A percentile compares a stretch with the other conserved stretches of the same genome.
phyloP scores from a whole-genome alignment of 2,329 filamentous ascomycete genomes.

The Calonectria pteridis region DNA sequence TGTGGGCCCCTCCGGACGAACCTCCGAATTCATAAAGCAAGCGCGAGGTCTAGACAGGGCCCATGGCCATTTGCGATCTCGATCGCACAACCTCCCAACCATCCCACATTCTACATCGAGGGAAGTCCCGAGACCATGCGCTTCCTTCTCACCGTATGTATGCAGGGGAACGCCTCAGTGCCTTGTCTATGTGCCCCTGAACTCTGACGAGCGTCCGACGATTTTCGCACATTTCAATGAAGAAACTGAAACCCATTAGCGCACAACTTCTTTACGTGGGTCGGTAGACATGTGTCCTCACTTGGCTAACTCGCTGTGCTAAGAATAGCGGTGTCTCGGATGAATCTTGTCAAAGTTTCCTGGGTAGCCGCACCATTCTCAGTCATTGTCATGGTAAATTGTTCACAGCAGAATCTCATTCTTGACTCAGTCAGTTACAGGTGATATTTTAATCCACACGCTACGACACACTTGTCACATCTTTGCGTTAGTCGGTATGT shows the following conservation, averaged over 20 bases:
- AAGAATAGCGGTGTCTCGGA: background rate
- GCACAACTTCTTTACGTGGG: background rate
- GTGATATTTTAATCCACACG: background rate
- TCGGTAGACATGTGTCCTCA: too few species aligned
- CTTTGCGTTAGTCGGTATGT: background rate
- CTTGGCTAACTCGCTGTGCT: background rate
- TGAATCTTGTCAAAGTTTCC: background rate
- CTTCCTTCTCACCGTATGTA: background rate
- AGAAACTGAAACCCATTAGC: background rate
- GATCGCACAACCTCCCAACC: background rate
- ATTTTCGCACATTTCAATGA: background rate
- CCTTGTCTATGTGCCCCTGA: background rate
- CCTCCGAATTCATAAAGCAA: background rate
- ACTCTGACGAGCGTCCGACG: background rate
- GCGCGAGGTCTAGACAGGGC: background rate
- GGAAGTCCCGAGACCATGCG: background rate
- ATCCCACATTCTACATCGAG: background rate
- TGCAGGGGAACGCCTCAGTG: background rate
- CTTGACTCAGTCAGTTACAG: background rate
- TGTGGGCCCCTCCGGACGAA: background rate
- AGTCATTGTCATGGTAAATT: background rate
- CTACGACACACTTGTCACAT: background rate
- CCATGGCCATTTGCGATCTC: background rate
- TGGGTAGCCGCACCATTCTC: background rate
- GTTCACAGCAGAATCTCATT: background rate